Evolutionary conservation across 2,329 filamentous ascomycete genomes (phyloP).

Genomic region (Penicillium sp.): DNA sequence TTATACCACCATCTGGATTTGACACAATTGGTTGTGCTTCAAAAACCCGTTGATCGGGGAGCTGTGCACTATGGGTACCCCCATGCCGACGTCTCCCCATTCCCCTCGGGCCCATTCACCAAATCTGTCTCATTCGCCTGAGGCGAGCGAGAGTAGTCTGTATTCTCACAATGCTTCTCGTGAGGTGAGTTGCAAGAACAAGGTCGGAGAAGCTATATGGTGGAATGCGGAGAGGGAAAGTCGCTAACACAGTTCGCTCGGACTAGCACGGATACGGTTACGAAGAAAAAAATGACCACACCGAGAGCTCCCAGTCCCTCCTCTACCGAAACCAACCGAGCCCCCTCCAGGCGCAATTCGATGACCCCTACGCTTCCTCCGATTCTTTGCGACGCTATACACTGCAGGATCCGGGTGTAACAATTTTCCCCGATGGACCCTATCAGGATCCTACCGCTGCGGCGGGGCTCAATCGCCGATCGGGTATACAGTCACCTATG

Average conservation of each 20-base stretch:
- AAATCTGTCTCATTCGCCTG: slow-evolving; percentile 28
- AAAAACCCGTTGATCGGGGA: slow-evolving; percentile 18
- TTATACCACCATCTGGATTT: background rate
- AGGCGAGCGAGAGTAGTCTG: slow-evolving; percentile 27
- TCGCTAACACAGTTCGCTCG: background rate
- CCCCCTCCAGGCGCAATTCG: slow-evolving; percentile 54
- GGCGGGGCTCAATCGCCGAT: slow-evolving; percentile 51
- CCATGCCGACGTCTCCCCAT: slow-evolving; percentile 30
- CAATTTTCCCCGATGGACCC: slow-evolving; percentile 58
- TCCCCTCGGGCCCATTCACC: slow-evolving; percentile 29
- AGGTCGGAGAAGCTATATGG: background rate
- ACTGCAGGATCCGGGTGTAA: slow-evolving; percentile 58
- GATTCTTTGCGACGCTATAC: slow-evolving; percentile 42
- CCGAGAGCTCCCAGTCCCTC: slow-evolving; percentile 35
- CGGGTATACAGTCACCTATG: slow-evolving; percentile 60
- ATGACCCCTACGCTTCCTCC: slow-evolving; percentile 52
- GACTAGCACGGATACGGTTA: slow-evolving; percentile 26
- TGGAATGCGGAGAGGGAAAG: slow-evolving; percentile 1
- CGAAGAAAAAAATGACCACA: slow-evolving; percentile 32
- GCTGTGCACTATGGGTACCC: slow-evolving; percentile 28
- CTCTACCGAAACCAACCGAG: slow-evolving; percentile 46
- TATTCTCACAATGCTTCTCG: slow-evolving; percentile 23
- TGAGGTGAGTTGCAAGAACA: slow-evolving; percentile 21
- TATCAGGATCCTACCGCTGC: slow-evolving; percentile 64
- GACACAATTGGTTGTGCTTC: background rate